A percentile compares a stretch with the other conserved stretches of the same genome.
Evolutionary conservation across 164 flowering plant species (phyloP).

Genomic region (Nymphaea thermarum): DNA sequence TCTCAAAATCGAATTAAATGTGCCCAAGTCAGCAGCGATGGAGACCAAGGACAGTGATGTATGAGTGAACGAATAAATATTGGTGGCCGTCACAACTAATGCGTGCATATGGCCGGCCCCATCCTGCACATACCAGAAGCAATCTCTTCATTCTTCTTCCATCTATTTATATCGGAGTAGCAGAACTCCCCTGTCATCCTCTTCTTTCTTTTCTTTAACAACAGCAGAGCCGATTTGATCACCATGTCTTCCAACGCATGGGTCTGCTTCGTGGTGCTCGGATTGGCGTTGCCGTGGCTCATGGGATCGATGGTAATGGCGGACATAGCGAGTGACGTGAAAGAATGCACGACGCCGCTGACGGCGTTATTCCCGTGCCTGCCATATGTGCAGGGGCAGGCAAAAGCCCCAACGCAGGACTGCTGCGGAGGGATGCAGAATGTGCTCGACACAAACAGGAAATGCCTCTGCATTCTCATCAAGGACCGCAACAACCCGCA

Average conservation of each 20-base stretch:
- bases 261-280: too few relatives aligned
- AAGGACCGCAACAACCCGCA: conserved; percentile 55
- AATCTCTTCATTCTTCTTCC: not conserved
- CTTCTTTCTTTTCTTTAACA: not conserved
- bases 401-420: conserved; percentile 46
- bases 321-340: conserved; percentile 35
- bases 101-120: too few relatives aligned
- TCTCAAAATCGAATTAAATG: too few relatives aligned
- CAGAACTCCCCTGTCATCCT: not conserved
- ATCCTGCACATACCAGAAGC: not conserved
- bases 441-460: conserved; percentile 38
- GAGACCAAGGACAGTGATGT: too few relatives aligned
- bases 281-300: not conserved
- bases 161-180: not conserved
- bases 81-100: too few relatives aligned
- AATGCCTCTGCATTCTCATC: conserved; percentile 61
- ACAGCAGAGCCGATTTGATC: not conserved
- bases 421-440: conserved; percentile 60
- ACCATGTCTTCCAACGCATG: too few relatives aligned
- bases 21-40: too few relatives aligned
- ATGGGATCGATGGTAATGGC: conserved; percentile 13
- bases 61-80: too few relatives aligned
- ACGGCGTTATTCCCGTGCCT: conserved; percentile 56
- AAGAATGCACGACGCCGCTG: conserved; percentile 43
- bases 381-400: conserved; percentile 44